Evolutionary conservation across 2,329 filamentous ascomycete species (phyloP).

Genomic region (Dissoconium aciculare): DNA sequence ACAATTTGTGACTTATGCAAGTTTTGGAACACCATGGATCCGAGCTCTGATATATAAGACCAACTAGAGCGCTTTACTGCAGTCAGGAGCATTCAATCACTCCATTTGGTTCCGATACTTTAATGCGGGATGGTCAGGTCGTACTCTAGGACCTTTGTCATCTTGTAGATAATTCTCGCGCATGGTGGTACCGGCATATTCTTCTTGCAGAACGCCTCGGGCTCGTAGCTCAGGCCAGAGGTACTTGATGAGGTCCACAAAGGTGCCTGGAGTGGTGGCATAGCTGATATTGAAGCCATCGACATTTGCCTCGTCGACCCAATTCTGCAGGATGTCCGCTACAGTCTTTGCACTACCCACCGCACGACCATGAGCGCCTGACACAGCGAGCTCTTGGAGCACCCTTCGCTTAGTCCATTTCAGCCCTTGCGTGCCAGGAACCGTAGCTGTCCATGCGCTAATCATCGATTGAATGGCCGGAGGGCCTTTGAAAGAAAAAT

Average conservation of each 20-base stretch:
- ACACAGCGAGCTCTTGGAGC: slow-evolving; percentile 30
- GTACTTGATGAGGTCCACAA: slow-evolving; percentile 25
- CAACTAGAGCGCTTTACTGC: too few species aligned
- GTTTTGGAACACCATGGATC: too few species aligned
- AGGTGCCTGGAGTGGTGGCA: slow-evolving; percentile 30
- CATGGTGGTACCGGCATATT: slow-evolving; percentile 16
- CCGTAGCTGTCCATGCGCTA: slow-evolving; percentile 30
- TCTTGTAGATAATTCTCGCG: slow-evolving; percentile 19
- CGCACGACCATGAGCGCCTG: slow-evolving; percentile 25
- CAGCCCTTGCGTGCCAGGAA: slow-evolving; percentile 26
- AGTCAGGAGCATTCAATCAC: too few species aligned
- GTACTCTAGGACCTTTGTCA: slow-evolving; percentile 14
- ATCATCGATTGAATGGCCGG: slow-evolving; percentile 32
- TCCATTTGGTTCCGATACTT: slow-evolving; percentile 9
- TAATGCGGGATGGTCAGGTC: slow-evolving; percentile 17
- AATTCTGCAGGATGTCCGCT: slow-evolving; percentile 33
- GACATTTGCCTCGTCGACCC: slow-evolving; percentile 31
- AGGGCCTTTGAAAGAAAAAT: slow-evolving; percentile 28
- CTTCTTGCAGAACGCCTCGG: slow-evolving; percentile 23
- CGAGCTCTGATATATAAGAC: too few species aligned
- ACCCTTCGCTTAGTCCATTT: slow-evolving; percentile 35
- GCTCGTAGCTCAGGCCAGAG: slow-evolving; percentile 25
- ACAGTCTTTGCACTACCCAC: slow-evolving; percentile 30
- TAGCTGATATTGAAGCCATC: slow-evolving; percentile 32
- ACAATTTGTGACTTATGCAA: too few species aligned